Percentiles rank a stretch among this genome's conserved stretches.
Conservation (phyloP, 371 early-diverging fungal genomes). For the Fennellomyces sp. region DNA sequence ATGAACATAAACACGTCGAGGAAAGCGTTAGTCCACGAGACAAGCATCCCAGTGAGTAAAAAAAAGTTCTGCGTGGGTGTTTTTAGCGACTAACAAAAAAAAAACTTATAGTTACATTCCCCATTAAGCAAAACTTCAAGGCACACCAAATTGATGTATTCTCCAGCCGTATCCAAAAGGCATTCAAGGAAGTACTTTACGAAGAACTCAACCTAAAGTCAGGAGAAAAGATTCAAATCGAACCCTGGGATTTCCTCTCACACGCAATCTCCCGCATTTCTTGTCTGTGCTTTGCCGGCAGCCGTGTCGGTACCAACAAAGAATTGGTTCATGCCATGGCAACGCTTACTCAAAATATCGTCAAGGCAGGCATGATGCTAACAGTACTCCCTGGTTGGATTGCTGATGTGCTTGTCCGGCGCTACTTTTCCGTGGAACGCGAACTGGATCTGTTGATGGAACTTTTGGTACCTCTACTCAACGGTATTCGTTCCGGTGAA, state of each 20-base stretch:
- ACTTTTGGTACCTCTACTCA: constrained; percentile 27
- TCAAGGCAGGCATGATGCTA: constrained; percentile 26
- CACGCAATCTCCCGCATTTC: constrained; percentile 29
- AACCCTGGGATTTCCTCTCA: constrained; percentile 17
- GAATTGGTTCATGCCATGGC: constrained; percentile 35
- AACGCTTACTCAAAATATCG: constrained; percentile 31
- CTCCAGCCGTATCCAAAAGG: constrained; percentile 30
- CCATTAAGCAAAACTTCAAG: constrained; percentile 40
- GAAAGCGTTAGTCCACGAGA: constrained; percentile 10
- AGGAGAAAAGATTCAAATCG: constrained; percentile 21
- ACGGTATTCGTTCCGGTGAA: constrained; percentile 12
- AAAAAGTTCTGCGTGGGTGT: no score
- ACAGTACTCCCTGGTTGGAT: constrained; percentile 25
- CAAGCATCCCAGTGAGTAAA: constrained; percentile 14
- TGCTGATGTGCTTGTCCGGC: constrained; percentile 24
- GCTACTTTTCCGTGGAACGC: constrained; percentile 28
- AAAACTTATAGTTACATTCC: constrained; percentile 16
- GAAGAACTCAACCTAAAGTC: constrained; percentile 17
- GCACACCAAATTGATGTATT: constrained; percentile 32
- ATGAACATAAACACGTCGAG: constrained; percentile 11
- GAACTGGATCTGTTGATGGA: constrained; percentile 38
- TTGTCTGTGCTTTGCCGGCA: constrained; percentile 36
- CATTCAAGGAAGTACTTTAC: constrained; percentile 14
- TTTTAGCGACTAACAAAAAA: not conserved
- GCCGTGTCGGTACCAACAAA: constrained; percentile 18